These are phyloP conservation scores for Emmonsiellopsis sp. DNA, from an alignment of 2,329 filamentous ascomycete genomes.

Conservation along the genomic window DNA sequence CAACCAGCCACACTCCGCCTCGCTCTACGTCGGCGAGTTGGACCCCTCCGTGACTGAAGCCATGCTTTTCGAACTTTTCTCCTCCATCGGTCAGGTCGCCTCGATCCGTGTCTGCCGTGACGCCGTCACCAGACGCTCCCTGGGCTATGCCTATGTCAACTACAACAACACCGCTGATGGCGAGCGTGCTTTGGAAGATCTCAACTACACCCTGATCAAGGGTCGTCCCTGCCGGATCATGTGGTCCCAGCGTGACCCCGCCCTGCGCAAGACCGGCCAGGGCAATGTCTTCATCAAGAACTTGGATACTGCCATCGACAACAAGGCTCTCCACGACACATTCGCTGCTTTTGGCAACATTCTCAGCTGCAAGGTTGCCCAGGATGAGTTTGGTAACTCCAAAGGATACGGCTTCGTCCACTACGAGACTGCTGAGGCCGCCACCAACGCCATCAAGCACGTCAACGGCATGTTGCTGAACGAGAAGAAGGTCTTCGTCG, in stretches of 20 bases:
- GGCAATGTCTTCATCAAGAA: constrained; percentile 99
- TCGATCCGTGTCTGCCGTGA: constrained; percentile 99
- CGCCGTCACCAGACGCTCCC: constrained; percentile 93
- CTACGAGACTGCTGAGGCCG: constrained; percentile 98
- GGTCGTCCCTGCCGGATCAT: constrained; percentile 98
- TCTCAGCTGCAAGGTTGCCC: constrained; percentile 97
- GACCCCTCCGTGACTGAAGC: constrained; percentile 97
- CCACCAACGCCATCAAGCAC: constrained; percentile 94
- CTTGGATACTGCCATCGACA: constrained; percentile 95
- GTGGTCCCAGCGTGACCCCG: constrained; percentile 99
- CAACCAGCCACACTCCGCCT: constrained; percentile 87
- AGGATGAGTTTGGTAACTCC: constrained; percentile 92
- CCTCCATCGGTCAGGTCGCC: constrained; percentile 95
- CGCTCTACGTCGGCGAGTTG: constrained; percentile 97
- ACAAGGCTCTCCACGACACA: constrained; percentile 99
- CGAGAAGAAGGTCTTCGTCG: constrained; percentile 99
- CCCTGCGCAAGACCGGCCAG: constrained; percentile 97
- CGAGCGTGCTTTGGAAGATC: constrained; percentile 95
- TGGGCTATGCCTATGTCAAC: constrained; percentile 99
- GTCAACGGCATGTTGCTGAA: constrained; percentile 99
- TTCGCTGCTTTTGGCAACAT: constrained; percentile 99
- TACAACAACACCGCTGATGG: constrained; percentile 97
- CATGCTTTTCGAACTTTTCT: constrained; percentile 99
- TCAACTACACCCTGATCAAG: constrained; percentile 99
- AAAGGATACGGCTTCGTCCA: constrained; percentile 99